Evolutionary conservation across 495 filamentous ascomycete genomes (phyloP).

Genomic region (Penicillium fimorum): DNA sequence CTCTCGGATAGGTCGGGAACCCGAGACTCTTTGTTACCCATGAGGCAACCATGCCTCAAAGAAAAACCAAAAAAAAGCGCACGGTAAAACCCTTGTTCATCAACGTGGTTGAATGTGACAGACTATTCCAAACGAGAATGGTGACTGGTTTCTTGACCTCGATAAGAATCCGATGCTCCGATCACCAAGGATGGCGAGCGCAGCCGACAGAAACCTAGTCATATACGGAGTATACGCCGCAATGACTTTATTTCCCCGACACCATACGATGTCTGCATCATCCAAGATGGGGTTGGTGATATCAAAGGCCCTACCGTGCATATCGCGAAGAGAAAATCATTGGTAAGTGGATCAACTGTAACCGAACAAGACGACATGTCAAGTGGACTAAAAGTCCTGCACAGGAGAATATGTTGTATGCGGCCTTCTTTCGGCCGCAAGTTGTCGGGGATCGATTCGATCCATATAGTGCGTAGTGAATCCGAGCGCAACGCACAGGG

Average conservation of each 20-base stretch:
- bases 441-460: slow-evolving; percentile 12
- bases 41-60: neutral
- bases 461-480: slow-evolving; percentile 19
- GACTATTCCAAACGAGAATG: neutral
- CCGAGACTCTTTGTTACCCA: slow-evolving; percentile 2
- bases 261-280: neutral
- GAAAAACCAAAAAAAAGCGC: neutral
- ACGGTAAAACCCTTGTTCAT: neutral
- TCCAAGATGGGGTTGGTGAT: slow-evolving; percentile 22
- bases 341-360: slow-evolving; percentile 4
- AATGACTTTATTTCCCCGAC: neutral
- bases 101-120: neutral
- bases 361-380: slow-evolving; percentile 3
- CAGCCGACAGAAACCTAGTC: neutral
- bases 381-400: slow-evolving; percentile 12
- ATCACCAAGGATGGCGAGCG: slow-evolving; percentile 4
- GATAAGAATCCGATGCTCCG: neutral
- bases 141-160: neutral
- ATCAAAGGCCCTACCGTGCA: slow-evolving; percentile 17
- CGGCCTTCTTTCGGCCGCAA: slow-evolving; percentile 15
- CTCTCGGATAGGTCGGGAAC: slow-evolving; percentile 9
- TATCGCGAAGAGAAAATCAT: slow-evolving; percentile 14
- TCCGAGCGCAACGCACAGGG: slow-evolving; percentile 9
- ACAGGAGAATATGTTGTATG: slow-evolving; percentile 23
- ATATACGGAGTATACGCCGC: slow-evolving; percentile 3